Evolutionary conservation across 192 early-diverging fungal genomes (phyloP).

Genomic region (Coemansia sp.): DNA sequence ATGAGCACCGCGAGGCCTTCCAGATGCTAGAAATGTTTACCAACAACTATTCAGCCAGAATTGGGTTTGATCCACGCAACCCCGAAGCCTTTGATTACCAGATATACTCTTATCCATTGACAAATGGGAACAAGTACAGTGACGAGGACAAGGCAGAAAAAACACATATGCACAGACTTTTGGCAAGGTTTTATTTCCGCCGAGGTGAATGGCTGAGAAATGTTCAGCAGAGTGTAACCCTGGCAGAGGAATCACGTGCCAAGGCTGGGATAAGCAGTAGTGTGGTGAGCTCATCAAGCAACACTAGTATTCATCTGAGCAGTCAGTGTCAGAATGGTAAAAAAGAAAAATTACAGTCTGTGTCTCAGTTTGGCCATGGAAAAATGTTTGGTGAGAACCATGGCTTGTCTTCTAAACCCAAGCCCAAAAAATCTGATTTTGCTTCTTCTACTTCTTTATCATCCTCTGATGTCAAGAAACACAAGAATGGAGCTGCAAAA

Average conservation of each 20-base stretch:
- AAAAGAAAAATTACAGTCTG: too few species aligned
- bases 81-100: slow-evolving; percentile 27
- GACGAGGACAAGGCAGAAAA: slow-evolving; percentile 16
- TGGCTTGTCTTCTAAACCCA: too few species aligned
- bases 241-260: slow-evolving; percentile 13
- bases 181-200: slow-evolving; percentile 85
- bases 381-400: too few species aligned
- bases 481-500: too few species aligned
- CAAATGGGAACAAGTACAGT: background rate
- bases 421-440: too few species aligned
- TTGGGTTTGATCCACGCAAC: slow-evolving; percentile 29
- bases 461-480: too few species aligned
- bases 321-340: too few species aligned
- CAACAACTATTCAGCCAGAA: slow-evolving; percentile 56
- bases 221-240: slow-evolving; percentile 16
- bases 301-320: too few species aligned
- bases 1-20: slow-evolving; percentile 57
- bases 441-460: too few species aligned
- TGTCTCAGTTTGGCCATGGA: too few species aligned
- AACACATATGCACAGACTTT: slow-evolving; percentile 35
- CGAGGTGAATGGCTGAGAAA: slow-evolving; percentile 87
- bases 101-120: slow-evolving; percentile 12
- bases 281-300: too few species aligned
- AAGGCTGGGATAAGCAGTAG: slow-evolving; percentile 11
- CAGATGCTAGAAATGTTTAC: slow-evolving; percentile 78